These are phyloP conservation scores for Melanomma pulvis-pyrius DNA, from an alignment of 495 filamentous ascomycete species.

Conservation along the genomic window DNA sequence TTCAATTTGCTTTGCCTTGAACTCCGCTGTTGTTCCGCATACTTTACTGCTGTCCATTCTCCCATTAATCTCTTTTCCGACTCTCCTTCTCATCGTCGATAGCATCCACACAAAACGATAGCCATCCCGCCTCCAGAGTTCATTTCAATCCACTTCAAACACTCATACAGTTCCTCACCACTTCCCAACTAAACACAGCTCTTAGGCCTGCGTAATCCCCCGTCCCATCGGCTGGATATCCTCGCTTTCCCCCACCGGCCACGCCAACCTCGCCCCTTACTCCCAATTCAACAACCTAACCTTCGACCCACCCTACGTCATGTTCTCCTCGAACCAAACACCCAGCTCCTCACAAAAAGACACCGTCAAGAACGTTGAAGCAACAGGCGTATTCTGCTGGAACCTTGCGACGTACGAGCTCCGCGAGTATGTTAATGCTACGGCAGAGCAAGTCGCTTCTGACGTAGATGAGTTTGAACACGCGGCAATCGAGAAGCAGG, in stretches of 20 bases:
- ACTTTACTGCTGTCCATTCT: too few relatives aligned
- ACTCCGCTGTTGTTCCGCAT: too few relatives aligned
- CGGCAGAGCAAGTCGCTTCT: conserved; percentile 48
- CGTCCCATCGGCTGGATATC: conserved; percentile 50
- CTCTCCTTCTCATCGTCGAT: not conserved
- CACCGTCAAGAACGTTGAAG: conserved; percentile 56
- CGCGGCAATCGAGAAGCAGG: conserved; percentile 53
- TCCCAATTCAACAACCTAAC: conserved; percentile 64
- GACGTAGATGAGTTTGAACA: conserved; percentile 58
- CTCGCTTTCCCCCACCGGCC: conserved; percentile 40
- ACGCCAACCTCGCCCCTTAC: conserved; percentile 59
- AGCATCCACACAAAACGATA: not conserved
- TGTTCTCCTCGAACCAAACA: conserved; percentile 60
- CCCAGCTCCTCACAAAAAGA: conserved; percentile 52
- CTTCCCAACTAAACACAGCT: conserved; percentile 7
- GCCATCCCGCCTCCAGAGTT: too few relatives aligned
- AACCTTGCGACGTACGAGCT: conserved; percentile 60
- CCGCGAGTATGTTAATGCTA: conserved; percentile 56
- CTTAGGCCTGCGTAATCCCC: conserved; percentile 47
- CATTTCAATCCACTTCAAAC: not conserved
- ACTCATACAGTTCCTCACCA: not conserved
- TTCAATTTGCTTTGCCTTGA: too few relatives aligned
- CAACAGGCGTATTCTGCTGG: conserved; percentile 60
- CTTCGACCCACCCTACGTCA: conserved; percentile 62
- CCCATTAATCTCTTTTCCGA: not conserved